phyloP scores from a whole-genome alignment of 1,139 yeast species.

The Candida labiduridarum region DNA sequence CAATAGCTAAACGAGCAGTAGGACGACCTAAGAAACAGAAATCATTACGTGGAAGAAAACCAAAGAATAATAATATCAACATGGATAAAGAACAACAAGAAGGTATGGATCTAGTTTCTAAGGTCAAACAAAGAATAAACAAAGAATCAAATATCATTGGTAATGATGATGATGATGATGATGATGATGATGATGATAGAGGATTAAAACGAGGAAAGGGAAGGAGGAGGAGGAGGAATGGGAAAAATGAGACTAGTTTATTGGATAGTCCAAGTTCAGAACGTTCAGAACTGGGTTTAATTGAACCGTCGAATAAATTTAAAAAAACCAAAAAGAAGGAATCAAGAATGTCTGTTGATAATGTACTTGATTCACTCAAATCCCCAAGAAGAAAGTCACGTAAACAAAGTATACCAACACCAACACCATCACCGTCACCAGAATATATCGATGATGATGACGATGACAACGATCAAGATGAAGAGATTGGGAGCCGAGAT shows the following conservation, averaged over 20 bases:
- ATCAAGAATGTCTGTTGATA: not conserved
- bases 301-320: not conserved
- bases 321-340: not conserved
- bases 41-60: constrained; percentile 2
- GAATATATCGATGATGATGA: not conserved
- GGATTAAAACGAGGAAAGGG: not conserved
- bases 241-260: not conserved
- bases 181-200: too few species aligned
- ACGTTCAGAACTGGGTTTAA: not conserved
- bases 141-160: constrained; percentile 3
- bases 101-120: not conserved
- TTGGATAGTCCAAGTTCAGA: constrained; percentile 1
- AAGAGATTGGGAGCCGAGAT: not conserved
- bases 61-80: not conserved
- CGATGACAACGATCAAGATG: not conserved
- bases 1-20: not conserved
- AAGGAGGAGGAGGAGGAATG: too few species aligned
- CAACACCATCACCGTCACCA: not conserved
- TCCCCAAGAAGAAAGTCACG: not conserved
- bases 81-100: not conserved
- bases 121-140: constrained; percentile 4
- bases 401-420: not conserved
- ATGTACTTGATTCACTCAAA: not conserved
- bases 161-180: not conserved
- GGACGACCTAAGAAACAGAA: constrained; percentile 4